Evolutionary conservation across 1,284 basidiomycete species (phyloP), one percentile per base, ranked within the genome.

Genomic region (Ustilago bromivora): DNA sequence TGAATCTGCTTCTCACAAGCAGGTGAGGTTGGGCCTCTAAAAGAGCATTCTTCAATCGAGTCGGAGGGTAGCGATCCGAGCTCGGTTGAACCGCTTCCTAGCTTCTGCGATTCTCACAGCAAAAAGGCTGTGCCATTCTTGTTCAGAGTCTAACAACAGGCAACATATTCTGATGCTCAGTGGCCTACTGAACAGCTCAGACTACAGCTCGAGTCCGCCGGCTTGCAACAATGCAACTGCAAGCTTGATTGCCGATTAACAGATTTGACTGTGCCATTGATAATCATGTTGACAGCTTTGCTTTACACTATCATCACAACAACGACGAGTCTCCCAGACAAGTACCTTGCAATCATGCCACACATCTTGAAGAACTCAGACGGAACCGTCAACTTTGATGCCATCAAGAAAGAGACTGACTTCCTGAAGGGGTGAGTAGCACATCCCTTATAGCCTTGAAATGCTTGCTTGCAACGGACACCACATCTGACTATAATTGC

Each of bases 331-430:
- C 32, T 43, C 31, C 23, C 4, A 52, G 41, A 43, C 40, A 31
- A 19, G 47, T 8, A 23, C n/a, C 9, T 31, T 31, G 31, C 49
- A 17, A 72, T 17, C 49, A 76, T 78, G 76, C 46, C 43, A 4
- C 68, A 75, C 57, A 69, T 64, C 17, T 49, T 78, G 54, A 75
- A 70, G 41, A 78, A 76, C 46, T 63, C 72, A 32, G 76, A 78
- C 57, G 76, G 76, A 35, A 78, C 76, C 56, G 76, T 78, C 69
- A 78, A 78, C 66, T 54, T 78, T 51, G 76, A 78, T 23, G 63
- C 65, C 32, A 61, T 78, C 38, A 71, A 76, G 56, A 68, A 69
- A 35, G 76, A 78, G 66, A 65, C 66, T 31, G 57, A 55, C 31
- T 70, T 56, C 51, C 36, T 78, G 36, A 75, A 78, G 57, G 76